A percentile compares a stretch with the other conserved stretches of the same genome.
phyloP scores from a whole-genome alignment of 345 rosid genomes.

The Clausena lansium region DNA sequence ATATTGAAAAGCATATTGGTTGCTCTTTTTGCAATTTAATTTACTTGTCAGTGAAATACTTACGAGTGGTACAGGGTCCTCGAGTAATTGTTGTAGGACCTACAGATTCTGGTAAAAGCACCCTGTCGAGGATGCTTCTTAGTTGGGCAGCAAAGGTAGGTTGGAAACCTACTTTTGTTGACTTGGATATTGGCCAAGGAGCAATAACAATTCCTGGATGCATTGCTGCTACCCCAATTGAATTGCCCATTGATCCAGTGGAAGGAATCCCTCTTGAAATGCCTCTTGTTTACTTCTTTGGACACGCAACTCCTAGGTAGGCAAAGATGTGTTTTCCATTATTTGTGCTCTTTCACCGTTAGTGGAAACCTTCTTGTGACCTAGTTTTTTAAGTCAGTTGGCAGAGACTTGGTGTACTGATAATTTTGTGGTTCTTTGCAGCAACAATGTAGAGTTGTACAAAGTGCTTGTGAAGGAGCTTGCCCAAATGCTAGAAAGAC shows the following conservation, averaged over 20 bases:
- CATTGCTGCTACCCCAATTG: conserved; percentile 90
- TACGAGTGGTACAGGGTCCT: conserved; percentile 61
- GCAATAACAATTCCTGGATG: conserved; percentile 78
- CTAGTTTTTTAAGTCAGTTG: not conserved
- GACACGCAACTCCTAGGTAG: conserved; percentile 79
- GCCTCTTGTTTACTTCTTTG: conserved; percentile 84
- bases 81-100: conserved; percentile 95
- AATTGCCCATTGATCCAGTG: conserved; percentile 90
- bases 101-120: conserved; percentile 91
- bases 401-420: not conserved
- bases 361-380: not conserved
- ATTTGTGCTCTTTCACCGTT: not conserved
- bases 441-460: conserved; percentile 74
- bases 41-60: not conserved
- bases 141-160: conserved; percentile 99
- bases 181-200: conserved; percentile 95
- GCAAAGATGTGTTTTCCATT: conserved; percentile 5
- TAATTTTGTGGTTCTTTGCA: conserved; percentile 30
- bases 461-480: conserved; percentile 83
- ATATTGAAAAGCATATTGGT: not conserved
- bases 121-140: conserved; percentile 85
- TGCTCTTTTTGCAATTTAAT: not conserved
- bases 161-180: conserved; percentile 91
- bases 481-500: conserved; percentile 77
- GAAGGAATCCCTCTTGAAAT: conserved; percentile 92